A percentile compares a stretch with the other conserved stretches of the same genome.
Conservation (phyloP, 306 rosid genomes). For the Prinsepia uniflora region DNA sequence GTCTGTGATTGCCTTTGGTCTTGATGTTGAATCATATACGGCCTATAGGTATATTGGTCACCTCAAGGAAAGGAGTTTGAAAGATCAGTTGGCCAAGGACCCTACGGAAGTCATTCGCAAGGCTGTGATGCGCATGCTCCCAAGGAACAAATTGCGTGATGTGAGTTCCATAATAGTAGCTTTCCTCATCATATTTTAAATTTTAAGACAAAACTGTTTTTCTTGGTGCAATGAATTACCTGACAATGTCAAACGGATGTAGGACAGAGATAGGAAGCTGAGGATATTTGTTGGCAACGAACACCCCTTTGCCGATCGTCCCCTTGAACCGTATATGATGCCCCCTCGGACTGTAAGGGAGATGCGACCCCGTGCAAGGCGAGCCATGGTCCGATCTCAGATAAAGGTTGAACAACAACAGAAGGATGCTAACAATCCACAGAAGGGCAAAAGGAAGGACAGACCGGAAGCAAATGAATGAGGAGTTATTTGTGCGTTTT, state of each 20-base stretch:
- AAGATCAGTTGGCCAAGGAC: constrained; percentile 86
- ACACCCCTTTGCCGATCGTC: constrained; percentile 77
- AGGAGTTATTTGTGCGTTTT: constrained; percentile 16
- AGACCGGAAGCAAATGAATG: constrained; percentile 42
- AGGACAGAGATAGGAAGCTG: constrained; percentile 92
- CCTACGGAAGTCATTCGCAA: constrained; percentile 94
- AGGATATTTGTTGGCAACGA: constrained; percentile 75
- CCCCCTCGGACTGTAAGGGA: constrained; percentile 74
- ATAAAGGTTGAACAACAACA: constrained; percentile 72
- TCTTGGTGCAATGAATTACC: constrained; percentile 11
- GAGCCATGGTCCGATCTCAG: constrained; percentile 87
- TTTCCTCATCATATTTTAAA: background rate
- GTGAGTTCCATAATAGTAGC: constrained; percentile 37
- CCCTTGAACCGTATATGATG: constrained; percentile 71
- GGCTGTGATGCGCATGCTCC: constrained; percentile 95
- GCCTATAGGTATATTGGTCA: constrained; percentile 75
- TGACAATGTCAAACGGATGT: constrained; percentile 29
- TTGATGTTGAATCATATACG: constrained; percentile 28
- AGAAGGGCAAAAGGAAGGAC: constrained; percentile 45
- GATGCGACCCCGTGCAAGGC: constrained; percentile 78
- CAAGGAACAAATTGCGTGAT: constrained; percentile 84
- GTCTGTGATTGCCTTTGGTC: constrained; percentile 14
- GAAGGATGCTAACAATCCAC: constrained; percentile 32
- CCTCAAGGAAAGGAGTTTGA: constrained; percentile 77
- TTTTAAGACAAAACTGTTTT: background rate